A percentile compares a stretch with the other conserved stretches of the same genome.
Evolutionary conservation across 139 green algal genomes (phyloP).

Genomic region (Coccomyxa sp.): DNA sequence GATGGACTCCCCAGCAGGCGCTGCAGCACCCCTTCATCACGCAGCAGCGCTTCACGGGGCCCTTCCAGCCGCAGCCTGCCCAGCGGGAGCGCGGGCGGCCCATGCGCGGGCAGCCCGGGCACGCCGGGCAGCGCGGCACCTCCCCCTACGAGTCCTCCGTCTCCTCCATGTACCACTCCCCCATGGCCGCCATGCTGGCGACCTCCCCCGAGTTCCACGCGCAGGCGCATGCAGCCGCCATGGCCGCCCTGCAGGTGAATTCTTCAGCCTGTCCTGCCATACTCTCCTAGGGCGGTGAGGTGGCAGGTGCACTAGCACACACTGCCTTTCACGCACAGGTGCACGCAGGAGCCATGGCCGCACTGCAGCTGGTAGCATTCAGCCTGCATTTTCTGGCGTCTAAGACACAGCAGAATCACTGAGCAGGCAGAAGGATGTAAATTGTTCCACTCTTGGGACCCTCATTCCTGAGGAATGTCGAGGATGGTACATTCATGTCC

Average conservation of each 20-base stretch:
- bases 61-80: constrained; percentile 64
- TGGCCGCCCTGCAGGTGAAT: constrained; percentile 38
- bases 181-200: constrained; percentile 14
- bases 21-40: constrained; percentile 87
- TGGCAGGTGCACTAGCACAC: too few species aligned
- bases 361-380: too few species aligned
- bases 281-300: too few species aligned
- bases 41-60: constrained; percentile 31
- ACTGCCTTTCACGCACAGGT: too few species aligned
- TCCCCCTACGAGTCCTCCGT: background rate
- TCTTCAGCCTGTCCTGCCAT: too few species aligned
- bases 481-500: too few species aligned
- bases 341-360: too few species aligned
- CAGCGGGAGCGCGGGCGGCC: background rate
- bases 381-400: too few species aligned
- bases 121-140: background rate
- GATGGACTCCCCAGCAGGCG: constrained; percentile 72
- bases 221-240: constrained; percentile 29
- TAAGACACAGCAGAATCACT: too few species aligned
- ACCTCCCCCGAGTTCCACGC: constrained; percentile 19
- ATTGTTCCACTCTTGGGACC: too few species aligned
- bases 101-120: background rate
- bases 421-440: too few species aligned
- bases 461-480: too few species aligned
- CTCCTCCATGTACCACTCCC: constrained; percentile 7